Evolutionary conservation across 192 early-diverging fungal species (phyloP), one percentile per base, ranked within the genome.

Genomic region (Coemansia nantahalensis): DNA sequence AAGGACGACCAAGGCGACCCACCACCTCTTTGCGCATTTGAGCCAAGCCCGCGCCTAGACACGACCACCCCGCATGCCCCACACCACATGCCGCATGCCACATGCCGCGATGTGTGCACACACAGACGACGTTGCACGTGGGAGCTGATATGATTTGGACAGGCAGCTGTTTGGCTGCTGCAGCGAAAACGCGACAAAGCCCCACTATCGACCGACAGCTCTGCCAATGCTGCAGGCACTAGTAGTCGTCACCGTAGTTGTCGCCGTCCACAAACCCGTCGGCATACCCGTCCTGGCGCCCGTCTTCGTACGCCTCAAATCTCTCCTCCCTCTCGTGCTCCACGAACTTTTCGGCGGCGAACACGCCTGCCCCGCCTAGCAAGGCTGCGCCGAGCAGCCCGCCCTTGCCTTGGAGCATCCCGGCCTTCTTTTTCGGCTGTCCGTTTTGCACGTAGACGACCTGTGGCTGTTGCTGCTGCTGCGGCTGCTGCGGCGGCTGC

Each of bases 251-350:
- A 14, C 54, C 58, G 18, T 56, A 45, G n/a, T 59, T 60, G 31
- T 48, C 52, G 5, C 56, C 61, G 19, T 58, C 56, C 5, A 24
- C 40, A 21, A 57, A 55, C 5, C 58, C 65, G 15, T 56, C 30
- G 34, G 24, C 34, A 11, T 40, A 63, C 28, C 60, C 68, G n/a
- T 52, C 56, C n/a, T 45, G 13, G 3, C 40, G 36, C 10, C 68
- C 68, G 0, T 32, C 68, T 3, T 59, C 37, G 18, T 43, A 65
- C 12, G 70, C 70, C 28, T 73, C 70, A 15, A 54, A 23, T 13
- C 56, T 34, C 44, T 68, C 56, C 21, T 68, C 51, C 0, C 59
- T 48, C 26, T 63, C 51, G 26, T 76, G 72, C 8, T 76, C 65
- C 31, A 39, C 39, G 23, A 68, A 56, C 50, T 68, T 65, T 10